A percentile compares a stretch with the other conserved stretches of the same genome.
These are phyloP conservation scores for Basidiobolus meristosporus DNA, from an alignment of 371 early-diverging fungal species.

Conservation along the genomic window DNA sequence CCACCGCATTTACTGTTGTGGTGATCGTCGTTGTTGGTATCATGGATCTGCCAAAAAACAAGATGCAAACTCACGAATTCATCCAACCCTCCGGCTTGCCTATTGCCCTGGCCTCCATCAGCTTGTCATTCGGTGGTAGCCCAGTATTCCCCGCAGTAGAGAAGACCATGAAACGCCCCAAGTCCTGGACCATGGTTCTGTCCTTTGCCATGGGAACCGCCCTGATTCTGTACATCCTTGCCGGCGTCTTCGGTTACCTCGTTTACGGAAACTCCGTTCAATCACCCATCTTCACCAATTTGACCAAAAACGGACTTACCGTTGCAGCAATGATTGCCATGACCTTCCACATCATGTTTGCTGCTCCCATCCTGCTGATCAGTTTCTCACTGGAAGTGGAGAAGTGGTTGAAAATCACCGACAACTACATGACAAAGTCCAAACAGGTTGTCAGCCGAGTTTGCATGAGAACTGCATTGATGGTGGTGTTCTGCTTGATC, in stretches of 20 bases:
- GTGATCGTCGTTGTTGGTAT: slow-evolving; percentile 10
- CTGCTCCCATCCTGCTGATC: slow-evolving; percentile 65
- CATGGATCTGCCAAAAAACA: slow-evolving; percentile 1
- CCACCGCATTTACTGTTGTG: slow-evolving; percentile 24
- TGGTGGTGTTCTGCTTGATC: slow-evolving; percentile 19
- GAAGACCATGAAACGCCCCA: slow-evolving; percentile 65
- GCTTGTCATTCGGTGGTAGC: slow-evolving; percentile 62
- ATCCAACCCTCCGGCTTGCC: slow-evolving; percentile 22
- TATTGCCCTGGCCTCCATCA: slow-evolving; percentile 27
- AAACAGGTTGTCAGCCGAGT: slow-evolving; percentile 31
- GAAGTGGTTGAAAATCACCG: slow-evolving; percentile 11
- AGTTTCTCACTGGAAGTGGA: slow-evolving; percentile 28
- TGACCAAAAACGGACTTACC: slow-evolving; percentile 38
- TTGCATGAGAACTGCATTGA: slow-evolving; percentile 28
- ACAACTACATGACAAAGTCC: slow-evolving; percentile 12
- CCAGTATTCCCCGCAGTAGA: too few relatives aligned
- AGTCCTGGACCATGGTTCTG: slow-evolving; percentile 51
- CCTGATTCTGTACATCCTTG: slow-evolving; percentile 49
- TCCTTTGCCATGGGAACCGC: slow-evolving; percentile 43
- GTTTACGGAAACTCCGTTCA: slow-evolving; percentile 47
- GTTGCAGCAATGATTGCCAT: slow-evolving; percentile 49
- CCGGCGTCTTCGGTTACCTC: slow-evolving; percentile 59
- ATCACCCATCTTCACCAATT: slow-evolving; percentile 53
- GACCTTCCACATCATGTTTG: slow-evolving; percentile 63
- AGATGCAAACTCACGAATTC: slow-evolving; percentile 12